phyloP scores from a whole-genome alignment of 2,329 filamentous ascomycete genomes.

The Cadophora sp. region DNA sequence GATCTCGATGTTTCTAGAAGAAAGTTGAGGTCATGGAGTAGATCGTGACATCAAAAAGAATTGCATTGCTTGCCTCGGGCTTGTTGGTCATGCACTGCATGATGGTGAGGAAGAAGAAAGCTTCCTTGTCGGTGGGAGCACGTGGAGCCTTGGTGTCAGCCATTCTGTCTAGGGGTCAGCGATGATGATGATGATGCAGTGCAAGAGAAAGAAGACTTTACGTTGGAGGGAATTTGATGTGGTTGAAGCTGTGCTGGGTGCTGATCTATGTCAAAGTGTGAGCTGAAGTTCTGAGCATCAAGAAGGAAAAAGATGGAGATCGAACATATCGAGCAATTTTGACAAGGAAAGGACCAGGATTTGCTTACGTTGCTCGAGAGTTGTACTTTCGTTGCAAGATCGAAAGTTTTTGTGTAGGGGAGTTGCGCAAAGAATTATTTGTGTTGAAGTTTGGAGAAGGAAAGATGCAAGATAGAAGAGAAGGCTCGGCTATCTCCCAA shows the following conservation, averaged over 20 bases:
- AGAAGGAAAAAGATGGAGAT: background rate
- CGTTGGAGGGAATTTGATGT: background rate
- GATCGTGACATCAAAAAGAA: background rate
- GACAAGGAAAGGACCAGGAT: background rate
- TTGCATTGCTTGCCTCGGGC: constrained; percentile 31
- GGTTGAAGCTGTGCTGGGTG: background rate
- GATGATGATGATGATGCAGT: background rate
- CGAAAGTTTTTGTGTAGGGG: background rate
- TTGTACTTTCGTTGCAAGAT: background rate
- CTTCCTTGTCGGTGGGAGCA: constrained; percentile 30
- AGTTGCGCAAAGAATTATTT: background rate
- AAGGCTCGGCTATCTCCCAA: background rate
- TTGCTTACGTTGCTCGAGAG: background rate
- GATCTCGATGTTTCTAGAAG: background rate
- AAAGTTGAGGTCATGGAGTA: background rate
- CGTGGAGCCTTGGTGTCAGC: constrained; percentile 11
- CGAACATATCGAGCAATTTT: background rate
- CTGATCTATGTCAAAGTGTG: background rate
- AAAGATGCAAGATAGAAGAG: background rate
- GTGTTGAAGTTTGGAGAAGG: background rate
- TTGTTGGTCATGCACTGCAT: constrained; percentile 30
- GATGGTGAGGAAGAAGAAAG: constrained; percentile 31
- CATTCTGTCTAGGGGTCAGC: constrained; percentile 7
- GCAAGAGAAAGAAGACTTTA: background rate
- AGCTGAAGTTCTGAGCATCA: background rate